Percentiles rank a stretch among this genome's conserved stretches.
phyloP scores from a whole-genome alignment of 192 early-diverging fungal genomes.

The Coemansia sp. region DNA sequence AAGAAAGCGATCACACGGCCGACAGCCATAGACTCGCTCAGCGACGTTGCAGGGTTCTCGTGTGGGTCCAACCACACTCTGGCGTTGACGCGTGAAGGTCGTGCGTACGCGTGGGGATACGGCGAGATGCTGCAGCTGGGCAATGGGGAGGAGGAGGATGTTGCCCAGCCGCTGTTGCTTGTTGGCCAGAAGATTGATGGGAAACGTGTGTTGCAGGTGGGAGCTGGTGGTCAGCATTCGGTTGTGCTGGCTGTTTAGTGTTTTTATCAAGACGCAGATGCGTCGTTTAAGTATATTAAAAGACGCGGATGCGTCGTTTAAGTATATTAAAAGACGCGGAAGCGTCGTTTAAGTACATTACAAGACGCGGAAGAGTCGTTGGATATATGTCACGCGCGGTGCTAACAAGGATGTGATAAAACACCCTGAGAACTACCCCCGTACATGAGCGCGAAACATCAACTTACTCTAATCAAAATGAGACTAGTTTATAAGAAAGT shows the following conservation, averaged over 20 bases:
- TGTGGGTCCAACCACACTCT: constrained; percentile 64
- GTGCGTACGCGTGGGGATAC: constrained; percentile 86
- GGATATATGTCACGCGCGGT: no score
- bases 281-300: no score
- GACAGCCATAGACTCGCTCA: constrained; percentile 50
- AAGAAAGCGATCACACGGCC: constrained; percentile 63
- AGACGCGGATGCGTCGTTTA: no score
- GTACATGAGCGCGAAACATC: no score
- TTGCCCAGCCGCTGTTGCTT: constrained; percentile 57
- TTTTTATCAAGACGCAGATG: background rate
- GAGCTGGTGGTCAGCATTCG: constrained; percentile 77
- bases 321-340: no score
- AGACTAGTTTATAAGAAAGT: no score
- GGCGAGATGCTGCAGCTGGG: constrained; percentile 82
- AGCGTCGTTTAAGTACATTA: no score
- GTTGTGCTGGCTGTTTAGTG: constrained; percentile 26
- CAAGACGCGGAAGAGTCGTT: no score
- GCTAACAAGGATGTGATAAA: no score
- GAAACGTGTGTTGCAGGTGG: constrained; percentile 57
- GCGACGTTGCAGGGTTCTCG: constrained; percentile 52
- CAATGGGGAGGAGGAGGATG: constrained; percentile 76
- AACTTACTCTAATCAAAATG: no score
- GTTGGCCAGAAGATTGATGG: constrained; percentile 71
- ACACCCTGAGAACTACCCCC: no score
- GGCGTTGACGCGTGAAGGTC: constrained; percentile 56